These are phyloP conservation scores for Ophiostoma australiae DNA, from an alignment of 2,329 filamentous ascomycete genomes.

Conservation along the genomic window DNA sequence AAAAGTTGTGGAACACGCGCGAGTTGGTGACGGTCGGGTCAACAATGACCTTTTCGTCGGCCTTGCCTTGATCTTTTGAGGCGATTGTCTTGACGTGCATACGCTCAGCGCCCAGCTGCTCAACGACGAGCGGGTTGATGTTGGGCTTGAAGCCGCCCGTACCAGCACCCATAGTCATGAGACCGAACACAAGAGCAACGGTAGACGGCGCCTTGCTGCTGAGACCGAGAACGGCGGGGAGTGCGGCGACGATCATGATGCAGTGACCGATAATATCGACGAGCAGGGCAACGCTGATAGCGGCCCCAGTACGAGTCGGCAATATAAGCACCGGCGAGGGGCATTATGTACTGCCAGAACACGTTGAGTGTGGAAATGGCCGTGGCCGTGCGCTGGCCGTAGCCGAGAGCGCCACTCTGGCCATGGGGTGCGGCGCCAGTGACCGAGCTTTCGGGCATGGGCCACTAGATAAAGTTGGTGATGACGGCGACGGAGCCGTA, in stretches of 20 bases:
- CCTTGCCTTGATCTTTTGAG: not conserved
- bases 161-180: not conserved
- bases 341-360: constrained; percentile 59
- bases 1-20: not conserved
- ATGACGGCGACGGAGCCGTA: constrained; percentile 60
- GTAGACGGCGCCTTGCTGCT: not conserved
- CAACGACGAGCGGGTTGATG: not conserved
- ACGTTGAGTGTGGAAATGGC: constrained; percentile 40
- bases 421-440: constrained; percentile 45
- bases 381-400: constrained; percentile 36
- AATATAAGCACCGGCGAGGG: constrained; percentile 50
- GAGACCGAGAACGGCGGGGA: not conserved
- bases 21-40: not conserved
- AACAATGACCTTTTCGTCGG: not conserved
- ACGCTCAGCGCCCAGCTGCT: not conserved
- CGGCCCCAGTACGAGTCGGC: constrained; percentile 59
- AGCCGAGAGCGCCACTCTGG: constrained; percentile 51
- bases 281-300: constrained; percentile 57
- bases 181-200: not conserved
- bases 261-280: constrained; percentile 49
- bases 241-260: constrained; percentile 11
- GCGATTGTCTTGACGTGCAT: not conserved
- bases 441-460: constrained; percentile 49
- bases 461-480: constrained; percentile 60
- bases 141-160: not conserved